phyloP scores from a whole-genome alignment of 441 rosid genomes.

The Euphorbia celastroides region DNA sequence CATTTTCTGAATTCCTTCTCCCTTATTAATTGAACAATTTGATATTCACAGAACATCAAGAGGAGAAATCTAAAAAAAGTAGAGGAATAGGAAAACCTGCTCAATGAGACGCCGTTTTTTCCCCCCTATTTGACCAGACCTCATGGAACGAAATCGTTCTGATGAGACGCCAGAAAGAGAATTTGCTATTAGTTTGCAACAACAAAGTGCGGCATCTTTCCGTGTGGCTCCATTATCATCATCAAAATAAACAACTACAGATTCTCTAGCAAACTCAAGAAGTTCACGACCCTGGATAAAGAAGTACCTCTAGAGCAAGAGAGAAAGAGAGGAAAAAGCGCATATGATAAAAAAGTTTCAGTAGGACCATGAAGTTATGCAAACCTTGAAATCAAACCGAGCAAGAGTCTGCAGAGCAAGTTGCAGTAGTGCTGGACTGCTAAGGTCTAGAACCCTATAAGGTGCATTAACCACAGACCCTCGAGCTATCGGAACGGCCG shows the following conservation, averaged over 20 bases:
- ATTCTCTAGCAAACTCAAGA: conserved; percentile 93
- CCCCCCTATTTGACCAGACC: conserved; percentile 82
- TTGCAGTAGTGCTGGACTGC: conserved; percentile 77
- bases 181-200: conserved; percentile 91
- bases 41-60: neutral
- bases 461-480: conserved; percentile 45
- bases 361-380: conserved; percentile 13
- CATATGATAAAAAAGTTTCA: conserved; percentile 12
- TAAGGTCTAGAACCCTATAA: conserved; percentile 66
- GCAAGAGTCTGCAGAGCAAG: conserved; percentile 98
- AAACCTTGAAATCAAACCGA: conserved; percentile 91
- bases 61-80: neutral
- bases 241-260: conserved; percentile 85
- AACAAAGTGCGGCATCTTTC: conserved; percentile 97
- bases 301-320: conserved; percentile 31
- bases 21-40: neutral
- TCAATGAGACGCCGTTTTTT: conserved; percentile 85
- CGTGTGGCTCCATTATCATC: conserved; percentile 93
- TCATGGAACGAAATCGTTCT: conserved; percentile 63
- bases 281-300: conserved; percentile 90
- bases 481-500: conserved; percentile 56
- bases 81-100: conserved; percentile 52
- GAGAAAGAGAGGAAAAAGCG: neutral
- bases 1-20: neutral
- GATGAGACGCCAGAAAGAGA: conserved; percentile 58